phyloP scores from a whole-genome alignment of 1,284 basidiomycete genomes.

The Heliocybe sulcata region DNA sequence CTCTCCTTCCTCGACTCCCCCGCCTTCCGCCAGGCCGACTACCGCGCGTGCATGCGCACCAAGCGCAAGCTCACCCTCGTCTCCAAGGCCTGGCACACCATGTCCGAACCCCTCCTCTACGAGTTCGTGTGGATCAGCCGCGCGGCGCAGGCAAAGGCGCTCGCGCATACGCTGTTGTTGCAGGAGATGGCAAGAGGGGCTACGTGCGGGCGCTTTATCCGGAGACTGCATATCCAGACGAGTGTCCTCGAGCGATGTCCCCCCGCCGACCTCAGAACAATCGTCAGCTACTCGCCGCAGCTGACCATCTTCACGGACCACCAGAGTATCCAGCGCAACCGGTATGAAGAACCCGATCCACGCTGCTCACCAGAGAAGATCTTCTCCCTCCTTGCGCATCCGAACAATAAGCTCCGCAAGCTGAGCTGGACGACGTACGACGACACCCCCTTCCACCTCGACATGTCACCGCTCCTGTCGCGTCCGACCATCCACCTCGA shows the following conservation, averaged over 20 bases:
- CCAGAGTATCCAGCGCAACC: constrained; percentile 48
- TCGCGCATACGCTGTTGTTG: constrained; percentile 47
- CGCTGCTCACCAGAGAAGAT: constrained; percentile 44
- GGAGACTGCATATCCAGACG: constrained; percentile 63
- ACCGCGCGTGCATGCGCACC: constrained; percentile 36
- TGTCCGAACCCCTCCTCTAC: constrained; percentile 48
- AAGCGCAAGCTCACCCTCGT: constrained; percentile 49
- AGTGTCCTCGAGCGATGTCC: constrained; percentile 48
- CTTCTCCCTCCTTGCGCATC: constrained; percentile 48
- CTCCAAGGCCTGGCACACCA: constrained; percentile 44
- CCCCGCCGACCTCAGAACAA: constrained; percentile 55
- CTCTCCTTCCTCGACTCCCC: constrained; percentile 40
- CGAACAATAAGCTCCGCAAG: constrained; percentile 11
- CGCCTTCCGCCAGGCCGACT: constrained; percentile 33
- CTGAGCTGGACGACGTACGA: background rate
- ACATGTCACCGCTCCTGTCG: background rate
- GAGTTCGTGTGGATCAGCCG: constrained; percentile 63
- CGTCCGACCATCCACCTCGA: constrained; percentile 35
- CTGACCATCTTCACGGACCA: constrained; percentile 57
- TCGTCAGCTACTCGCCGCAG: constrained; percentile 54
- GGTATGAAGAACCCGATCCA: constrained; percentile 36
- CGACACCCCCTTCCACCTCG: constrained; percentile 1
- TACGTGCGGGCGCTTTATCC: constrained; percentile 48
- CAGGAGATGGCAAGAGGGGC: constrained; percentile 30
- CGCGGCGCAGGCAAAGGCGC: constrained; percentile 46